These are phyloP conservation scores for Amphichorda felina DNA, from an alignment of 2,329 filamentous ascomycete genomes.

Conservation along the genomic window DNA sequence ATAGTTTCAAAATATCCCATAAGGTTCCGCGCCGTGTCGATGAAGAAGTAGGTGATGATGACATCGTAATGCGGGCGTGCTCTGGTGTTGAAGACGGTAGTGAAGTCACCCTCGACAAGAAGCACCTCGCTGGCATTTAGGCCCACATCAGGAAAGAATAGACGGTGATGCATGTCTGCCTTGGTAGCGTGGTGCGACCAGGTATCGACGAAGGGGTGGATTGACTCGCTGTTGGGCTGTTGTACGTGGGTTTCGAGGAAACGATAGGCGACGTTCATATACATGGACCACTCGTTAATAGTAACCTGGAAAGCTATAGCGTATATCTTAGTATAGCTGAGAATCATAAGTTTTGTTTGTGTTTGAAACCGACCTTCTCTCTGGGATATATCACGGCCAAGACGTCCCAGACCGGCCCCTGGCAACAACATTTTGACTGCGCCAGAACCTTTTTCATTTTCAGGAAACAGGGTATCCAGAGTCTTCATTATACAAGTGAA, in stretches of 20 bases:
- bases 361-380: conserved; percentile 15
- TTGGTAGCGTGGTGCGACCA: conserved; percentile 43
- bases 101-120: conserved; percentile 45
- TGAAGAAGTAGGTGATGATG: conserved; percentile 46
- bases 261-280: conserved; percentile 42
- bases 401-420: conserved; percentile 37
- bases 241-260: conserved; percentile 25
- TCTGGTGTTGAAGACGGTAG: conserved; percentile 20
- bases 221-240: conserved; percentile 9
- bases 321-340: background rate
- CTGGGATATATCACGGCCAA: conserved; percentile 36
- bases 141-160: conserved; percentile 30
- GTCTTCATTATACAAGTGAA: conserved; percentile 26
- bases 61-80: conserved; percentile 26
- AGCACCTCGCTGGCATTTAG: conserved; percentile 24
- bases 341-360: background rate
- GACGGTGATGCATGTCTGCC: conserved; percentile 29
- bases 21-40: conserved; percentile 46
- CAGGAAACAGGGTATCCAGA: conserved; percentile 17
- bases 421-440: conserved; percentile 32
- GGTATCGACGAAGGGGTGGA: conserved; percentile 42
- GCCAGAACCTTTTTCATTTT: conserved; percentile 9
- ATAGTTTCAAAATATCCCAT: conserved; percentile 43
- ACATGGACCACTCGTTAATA: conserved; percentile 45
- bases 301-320: conserved; percentile 34